Conservation (phyloP, 1,284 basidiomycete species). For the Porphyrellus sp. region DNA sequence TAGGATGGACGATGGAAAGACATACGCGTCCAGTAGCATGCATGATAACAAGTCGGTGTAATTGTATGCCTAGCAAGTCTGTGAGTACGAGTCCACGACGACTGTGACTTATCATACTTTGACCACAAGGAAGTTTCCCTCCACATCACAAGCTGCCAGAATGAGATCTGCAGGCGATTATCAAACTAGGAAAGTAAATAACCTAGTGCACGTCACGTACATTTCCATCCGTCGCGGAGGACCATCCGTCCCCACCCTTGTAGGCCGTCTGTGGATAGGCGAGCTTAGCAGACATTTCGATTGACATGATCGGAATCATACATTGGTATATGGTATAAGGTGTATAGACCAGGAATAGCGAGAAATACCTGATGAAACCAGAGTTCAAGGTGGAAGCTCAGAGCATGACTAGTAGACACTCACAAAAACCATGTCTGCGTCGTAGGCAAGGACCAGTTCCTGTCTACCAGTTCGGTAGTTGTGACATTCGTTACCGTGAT, state of each 20-base stretch:
- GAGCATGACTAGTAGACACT: conserved; percentile 31
- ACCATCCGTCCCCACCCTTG: conserved; percentile 76
- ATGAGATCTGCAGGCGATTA: conserved; percentile 57
- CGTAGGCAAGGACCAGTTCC: conserved; percentile 73
- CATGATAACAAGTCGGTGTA: conserved; percentile 84
- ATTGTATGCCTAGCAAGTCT: conserved; percentile 60
- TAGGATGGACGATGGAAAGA: conserved; percentile 11
- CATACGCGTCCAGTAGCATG: conserved; percentile 81
- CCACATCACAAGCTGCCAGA: conserved; percentile 76
- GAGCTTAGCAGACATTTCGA: not conserved
- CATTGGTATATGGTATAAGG: conserved; percentile 84
- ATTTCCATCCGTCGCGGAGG: conserved; percentile 79
- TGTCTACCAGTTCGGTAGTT: conserved; percentile 68
- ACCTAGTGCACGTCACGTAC: conserved; percentile 43
- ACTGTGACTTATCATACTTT: conserved; percentile 43
- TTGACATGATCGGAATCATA: conserved; percentile 36
- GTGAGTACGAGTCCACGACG: not conserved
- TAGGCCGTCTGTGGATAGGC: conserved; percentile 56
- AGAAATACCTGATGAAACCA: conserved; percentile 60
- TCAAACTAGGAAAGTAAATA: conserved; percentile 3
- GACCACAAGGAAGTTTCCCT: conserved; percentile 81
- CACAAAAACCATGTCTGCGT: conserved; percentile 82
- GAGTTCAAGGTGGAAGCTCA: not conserved
- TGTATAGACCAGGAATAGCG: conserved; percentile 71
- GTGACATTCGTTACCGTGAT: conserved; percentile 84